phyloP scores from a whole-genome alignment of 495 filamentous ascomycete species.

The Hyaloscypha variabilis region DNA sequence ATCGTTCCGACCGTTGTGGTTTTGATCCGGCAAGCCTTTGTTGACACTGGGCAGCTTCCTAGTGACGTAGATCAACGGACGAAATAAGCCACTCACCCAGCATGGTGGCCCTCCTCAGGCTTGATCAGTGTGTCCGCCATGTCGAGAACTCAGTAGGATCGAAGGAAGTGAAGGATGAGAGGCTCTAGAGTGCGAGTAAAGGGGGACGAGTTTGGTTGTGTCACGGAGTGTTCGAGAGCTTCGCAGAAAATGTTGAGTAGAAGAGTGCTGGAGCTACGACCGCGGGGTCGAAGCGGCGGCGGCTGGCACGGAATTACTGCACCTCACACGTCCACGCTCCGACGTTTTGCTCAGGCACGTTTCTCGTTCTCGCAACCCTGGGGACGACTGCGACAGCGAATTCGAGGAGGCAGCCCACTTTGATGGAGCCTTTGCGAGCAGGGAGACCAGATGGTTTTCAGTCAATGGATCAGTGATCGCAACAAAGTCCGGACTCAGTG shows the following conservation, averaged over 20 bases:
- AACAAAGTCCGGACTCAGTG: background rate
- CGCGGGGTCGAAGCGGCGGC: conserved; percentile 21
- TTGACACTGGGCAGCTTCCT: conserved; percentile 7
- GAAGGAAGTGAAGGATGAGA: background rate
- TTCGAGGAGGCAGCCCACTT: background rate
- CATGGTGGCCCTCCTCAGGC: conserved; percentile 58
- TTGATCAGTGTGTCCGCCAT: conserved; percentile 70
- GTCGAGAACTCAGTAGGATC: conserved; percentile 24
- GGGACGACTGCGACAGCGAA: background rate
- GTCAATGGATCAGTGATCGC: background rate
- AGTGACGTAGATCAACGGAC: conserved; percentile 36
- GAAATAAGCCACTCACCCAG: conserved; percentile 60
- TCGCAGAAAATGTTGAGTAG: conserved; percentile 23
- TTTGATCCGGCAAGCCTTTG: conserved; percentile 19
- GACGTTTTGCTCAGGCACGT: conserved; percentile 15
- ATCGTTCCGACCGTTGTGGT: conserved; percentile 5
- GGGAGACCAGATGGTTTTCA: background rate
- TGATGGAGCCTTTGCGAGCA: background rate
- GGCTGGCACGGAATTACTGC: conserved; percentile 7
- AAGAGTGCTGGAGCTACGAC: conserved; percentile 10
- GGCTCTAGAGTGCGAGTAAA: background rate
- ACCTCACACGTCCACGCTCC: background rate
- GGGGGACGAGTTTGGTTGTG: background rate
- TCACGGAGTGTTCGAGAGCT: conserved; percentile 10
- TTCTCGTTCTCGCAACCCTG: conserved; percentile 9